These are phyloP conservation scores for Oehlia diaphana DNA, from an alignment of 192 early-diverging fungal genomes.

Conservation along the genomic window DNA sequence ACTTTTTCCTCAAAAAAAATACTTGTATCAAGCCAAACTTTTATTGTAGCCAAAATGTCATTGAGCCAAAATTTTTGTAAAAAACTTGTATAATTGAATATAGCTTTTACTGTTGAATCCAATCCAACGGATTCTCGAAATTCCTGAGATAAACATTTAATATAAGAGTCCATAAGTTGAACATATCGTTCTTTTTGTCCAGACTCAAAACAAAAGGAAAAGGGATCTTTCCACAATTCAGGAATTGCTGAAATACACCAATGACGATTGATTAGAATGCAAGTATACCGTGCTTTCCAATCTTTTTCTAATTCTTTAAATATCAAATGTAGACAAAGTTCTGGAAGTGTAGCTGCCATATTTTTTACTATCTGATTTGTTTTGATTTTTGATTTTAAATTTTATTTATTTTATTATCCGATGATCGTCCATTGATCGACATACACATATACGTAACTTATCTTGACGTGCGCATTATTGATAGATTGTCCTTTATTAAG, in stretches of 20 bases:
- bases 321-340: neutral
- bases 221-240: slow-evolving; percentile 15
- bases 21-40: too few species aligned
- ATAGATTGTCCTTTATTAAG: too few species aligned
- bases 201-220: neutral
- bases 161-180: neutral
- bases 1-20: too few species aligned
- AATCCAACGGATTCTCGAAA: neutral
- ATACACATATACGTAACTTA: too few species aligned
- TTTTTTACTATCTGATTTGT: too few species aligned
- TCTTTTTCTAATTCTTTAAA: neutral
- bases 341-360: slow-evolving; percentile 15
- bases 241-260: slow-evolving; percentile 9
- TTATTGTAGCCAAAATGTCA: too few species aligned
- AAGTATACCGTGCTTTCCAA: neutral
- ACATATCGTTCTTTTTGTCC: neutral
- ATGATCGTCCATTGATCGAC: too few species aligned
- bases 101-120: neutral
- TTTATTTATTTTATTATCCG: too few species aligned
- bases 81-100: neutral
- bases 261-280: neutral
- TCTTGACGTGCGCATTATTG: too few species aligned
- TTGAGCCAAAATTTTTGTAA: neutral
- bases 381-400: too few species aligned
- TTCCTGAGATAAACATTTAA: neutral